Conservation (phyloP, 2,329 filamentous ascomycete species). For the Stemphylium vesicarium region DNA sequence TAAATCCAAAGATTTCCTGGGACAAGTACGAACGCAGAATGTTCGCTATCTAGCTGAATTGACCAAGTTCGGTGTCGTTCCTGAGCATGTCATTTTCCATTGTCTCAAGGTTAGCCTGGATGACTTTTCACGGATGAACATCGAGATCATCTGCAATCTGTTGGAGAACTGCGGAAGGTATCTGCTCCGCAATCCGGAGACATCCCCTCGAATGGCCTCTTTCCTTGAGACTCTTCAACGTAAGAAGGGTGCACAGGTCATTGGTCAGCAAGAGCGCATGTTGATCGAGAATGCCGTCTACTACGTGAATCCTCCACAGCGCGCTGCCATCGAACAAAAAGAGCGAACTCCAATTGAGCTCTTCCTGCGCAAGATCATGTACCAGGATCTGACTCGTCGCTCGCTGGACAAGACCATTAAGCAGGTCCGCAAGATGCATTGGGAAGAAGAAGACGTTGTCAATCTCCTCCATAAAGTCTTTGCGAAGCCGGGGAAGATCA, state of each 20-base stretch:
- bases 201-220: slow-evolving; percentile 87
- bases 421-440: slow-evolving; percentile 92
- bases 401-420: slow-evolving; percentile 94
- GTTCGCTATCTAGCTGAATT: slow-evolving; percentile 97
- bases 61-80: slow-evolving; percentile 97
- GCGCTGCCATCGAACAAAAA: slow-evolving; percentile 94
- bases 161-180: slow-evolving; percentile 97
- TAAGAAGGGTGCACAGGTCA: slow-evolving; percentile 94
- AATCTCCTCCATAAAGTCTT: slow-evolving; percentile 86
- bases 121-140: slow-evolving; percentile 98
- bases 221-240: slow-evolving; percentile 94
- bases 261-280: slow-evolving; percentile 96
- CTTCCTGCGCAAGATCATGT: slow-evolving; percentile 91
- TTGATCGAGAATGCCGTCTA: slow-evolving; percentile 98
- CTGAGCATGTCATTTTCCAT: slow-evolving; percentile 98
- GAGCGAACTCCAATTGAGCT: slow-evolving; percentile 92
- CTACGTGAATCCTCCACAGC: slow-evolving; percentile 93
- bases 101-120: slow-evolving; percentile 97
- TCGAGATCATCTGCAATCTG: slow-evolving; percentile 96
- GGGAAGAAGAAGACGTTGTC: slow-evolving; percentile 91
- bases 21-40: slow-evolving; percentile 90
- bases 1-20: slow-evolving; percentile 96
- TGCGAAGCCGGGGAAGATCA: slow-evolving; percentile 94
- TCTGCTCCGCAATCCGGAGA: slow-evolving; percentile 88
- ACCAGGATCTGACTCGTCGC: slow-evolving; percentile 90